phyloP scores from a whole-genome alignment of 345 rosid species.

The Raphanus raphanistrum region DNA sequence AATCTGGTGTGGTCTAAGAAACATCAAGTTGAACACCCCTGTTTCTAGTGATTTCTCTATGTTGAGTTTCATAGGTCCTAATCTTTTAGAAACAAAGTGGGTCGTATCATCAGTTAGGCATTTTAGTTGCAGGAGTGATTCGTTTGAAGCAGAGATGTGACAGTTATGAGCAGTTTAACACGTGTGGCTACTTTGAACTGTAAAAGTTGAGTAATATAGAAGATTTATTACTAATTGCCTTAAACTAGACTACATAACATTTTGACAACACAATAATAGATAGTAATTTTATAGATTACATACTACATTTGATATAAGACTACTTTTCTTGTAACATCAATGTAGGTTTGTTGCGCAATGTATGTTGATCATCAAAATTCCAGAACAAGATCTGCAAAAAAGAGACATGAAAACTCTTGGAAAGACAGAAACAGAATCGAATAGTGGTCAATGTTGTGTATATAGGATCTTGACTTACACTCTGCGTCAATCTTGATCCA shows the following conservation, averaged over 20 bases:
- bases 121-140: neutral
- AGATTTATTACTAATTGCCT: conserved; percentile 13
- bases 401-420: neutral
- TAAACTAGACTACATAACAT: conserved; percentile 9
- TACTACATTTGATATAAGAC: conserved; percentile 2
- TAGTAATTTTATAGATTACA: neutral
- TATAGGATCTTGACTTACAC: conserved; percentile 30
- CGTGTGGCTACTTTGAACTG: neutral
- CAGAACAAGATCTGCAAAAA: conserved; percentile 29
- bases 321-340: neutral
- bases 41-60: neutral
- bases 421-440: neutral
- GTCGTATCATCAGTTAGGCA: neutral
- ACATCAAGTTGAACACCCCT: neutral
- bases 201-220: neutral
- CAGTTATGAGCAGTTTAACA: neutral
- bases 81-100: too few species aligned
- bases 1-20: neutral
- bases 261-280: conserved; percentile 9
- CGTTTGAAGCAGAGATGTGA: conserved; percentile 2
- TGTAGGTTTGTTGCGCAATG: conserved; percentile 4
- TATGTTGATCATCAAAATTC: conserved; percentile 32
- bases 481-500: conserved; percentile 40
- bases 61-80: neutral
- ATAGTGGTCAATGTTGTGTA: neutral